Base-by-base conservation (phyloP, 345 rosid species). In the Euphorbia peplus region DNA sequence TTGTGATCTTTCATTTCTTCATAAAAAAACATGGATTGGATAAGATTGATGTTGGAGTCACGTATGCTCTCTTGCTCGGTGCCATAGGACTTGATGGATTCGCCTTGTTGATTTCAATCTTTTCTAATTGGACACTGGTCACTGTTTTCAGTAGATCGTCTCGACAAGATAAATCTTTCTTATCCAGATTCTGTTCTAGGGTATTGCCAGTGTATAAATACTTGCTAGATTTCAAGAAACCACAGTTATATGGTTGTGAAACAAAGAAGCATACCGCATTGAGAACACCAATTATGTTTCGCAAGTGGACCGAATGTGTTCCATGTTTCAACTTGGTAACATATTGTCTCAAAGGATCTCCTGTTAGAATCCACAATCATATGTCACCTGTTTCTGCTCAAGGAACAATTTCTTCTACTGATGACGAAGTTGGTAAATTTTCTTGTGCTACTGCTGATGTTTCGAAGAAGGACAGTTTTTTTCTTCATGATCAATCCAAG, bases 281-380 rank as follows among this genome's bases (percentile, higher is more conserved):
- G 11, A 58, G 64, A 42, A 84, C 84, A 2, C 63, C 64, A 1
- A n/a, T 83, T 12, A 8, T 71, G 3, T 63, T 64, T 53, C 82
- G 89, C 6, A 75, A 90, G 60, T 90, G 95, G 90, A 83, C 83
- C 18, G 86, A 80, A 35, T 77, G 73, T 14, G 70, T 88, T 39
- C 66, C 81, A 0, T 79, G 81, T 16, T 67, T 76, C 76, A 86
- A 84, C 78, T 54, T 89, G 83, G 57, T 89, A 5, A 74, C 82
- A 21, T 87, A 71, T 53, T 85, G 87, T 72, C 73, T 84, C 15
- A 32, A 72, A 50, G 64, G 75, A 4, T 67, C 51, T 18, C 83
- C 82, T 0, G 4, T 26, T 14, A 35, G 44, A 58, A 73, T 88
- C 65, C 70, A 68, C 58, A 73, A 71, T 11, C 26, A 5, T 2